phyloP scores from a whole-genome alignment of 129 eudicot species.

The Centella asiatica region DNA sequence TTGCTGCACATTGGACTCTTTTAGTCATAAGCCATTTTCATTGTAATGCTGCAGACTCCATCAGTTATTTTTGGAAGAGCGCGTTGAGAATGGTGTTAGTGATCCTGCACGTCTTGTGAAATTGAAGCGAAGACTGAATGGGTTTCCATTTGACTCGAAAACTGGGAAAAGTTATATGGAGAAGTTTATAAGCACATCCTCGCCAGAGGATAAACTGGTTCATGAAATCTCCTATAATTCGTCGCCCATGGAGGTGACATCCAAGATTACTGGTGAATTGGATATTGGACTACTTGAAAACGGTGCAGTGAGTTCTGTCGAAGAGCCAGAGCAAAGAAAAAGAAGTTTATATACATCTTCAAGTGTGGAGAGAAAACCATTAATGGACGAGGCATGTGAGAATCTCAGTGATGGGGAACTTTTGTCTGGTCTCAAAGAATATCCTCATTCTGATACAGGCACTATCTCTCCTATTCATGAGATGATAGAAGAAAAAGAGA shows the following conservation, averaged over 20 bases:
- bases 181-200: constrained; percentile 40
- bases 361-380: constrained; percentile 21
- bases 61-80: constrained; percentile 85
- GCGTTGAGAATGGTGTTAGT: constrained; percentile 47
- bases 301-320: constrained; percentile 27
- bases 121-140: constrained; percentile 65
- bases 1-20: neutral
- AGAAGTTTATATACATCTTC: constrained; percentile 41
- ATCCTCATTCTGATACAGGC: constrained; percentile 12
- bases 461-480: constrained; percentile 12
- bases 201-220: constrained; percentile 56
- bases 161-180: constrained; percentile 60
- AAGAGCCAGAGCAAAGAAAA: constrained; percentile 24
- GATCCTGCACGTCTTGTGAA: constrained; percentile 67
- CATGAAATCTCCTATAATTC: constrained; percentile 33
- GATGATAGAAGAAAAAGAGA: constrained; percentile 34
- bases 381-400: constrained; percentile 22
- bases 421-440: constrained; percentile 9
- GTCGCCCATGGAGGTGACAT: constrained; percentile 27
- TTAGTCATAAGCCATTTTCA: constrained; percentile 13
- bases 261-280: constrained; percentile 25
- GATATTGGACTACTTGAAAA: constrained; percentile 29
- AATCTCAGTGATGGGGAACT: constrained; percentile 3
- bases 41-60: constrained; percentile 55
- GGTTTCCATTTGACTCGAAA: constrained; percentile 42